These are phyloP conservation scores for Zostera marina DNA, from an alignment of 116 monocot genomes.

Conservation along the genomic window DNA sequence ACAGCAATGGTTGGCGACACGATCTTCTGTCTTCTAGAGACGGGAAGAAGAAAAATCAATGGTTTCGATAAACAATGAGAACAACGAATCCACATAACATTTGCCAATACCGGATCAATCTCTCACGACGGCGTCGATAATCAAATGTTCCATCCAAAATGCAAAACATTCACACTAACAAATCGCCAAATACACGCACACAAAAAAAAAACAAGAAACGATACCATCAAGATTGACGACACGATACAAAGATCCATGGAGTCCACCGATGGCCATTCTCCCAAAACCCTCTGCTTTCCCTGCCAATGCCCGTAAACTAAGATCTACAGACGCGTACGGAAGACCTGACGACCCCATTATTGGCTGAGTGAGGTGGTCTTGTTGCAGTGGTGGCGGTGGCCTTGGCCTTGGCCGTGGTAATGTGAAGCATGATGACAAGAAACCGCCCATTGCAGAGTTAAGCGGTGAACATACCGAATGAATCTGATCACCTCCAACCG, in stretches of 20 bases:
- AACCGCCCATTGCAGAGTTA: not conserved
- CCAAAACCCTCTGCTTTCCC: slow-evolving; percentile 86
- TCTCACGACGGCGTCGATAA: too few species aligned
- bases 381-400: not conserved
- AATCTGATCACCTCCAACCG: too few species aligned
- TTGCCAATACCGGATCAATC: too few species aligned
- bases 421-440: not conserved
- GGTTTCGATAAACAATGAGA: too few species aligned
- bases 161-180: not conserved
- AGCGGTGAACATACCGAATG: not conserved
- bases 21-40: too few species aligned
- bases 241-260: slow-evolving; percentile 44
- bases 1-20: too few species aligned
- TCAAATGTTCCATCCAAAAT: too few species aligned
- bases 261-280: slow-evolving; percentile 61
- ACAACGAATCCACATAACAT: too few species aligned
- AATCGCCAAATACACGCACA: not conserved
- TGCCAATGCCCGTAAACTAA: slow-evolving; percentile 40
- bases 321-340: slow-evolving; percentile 52
- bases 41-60: too few species aligned
- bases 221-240: slow-evolving; percentile 54
- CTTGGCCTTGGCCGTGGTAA: not conserved
- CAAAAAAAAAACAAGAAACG: not conserved
- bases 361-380: not conserved
- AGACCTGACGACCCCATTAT: slow-evolving; percentile 10